Evolutionary conservation across 2,329 filamentous ascomycete genomes (phyloP).

Genomic region (Simplicillium sp.): DNA sequence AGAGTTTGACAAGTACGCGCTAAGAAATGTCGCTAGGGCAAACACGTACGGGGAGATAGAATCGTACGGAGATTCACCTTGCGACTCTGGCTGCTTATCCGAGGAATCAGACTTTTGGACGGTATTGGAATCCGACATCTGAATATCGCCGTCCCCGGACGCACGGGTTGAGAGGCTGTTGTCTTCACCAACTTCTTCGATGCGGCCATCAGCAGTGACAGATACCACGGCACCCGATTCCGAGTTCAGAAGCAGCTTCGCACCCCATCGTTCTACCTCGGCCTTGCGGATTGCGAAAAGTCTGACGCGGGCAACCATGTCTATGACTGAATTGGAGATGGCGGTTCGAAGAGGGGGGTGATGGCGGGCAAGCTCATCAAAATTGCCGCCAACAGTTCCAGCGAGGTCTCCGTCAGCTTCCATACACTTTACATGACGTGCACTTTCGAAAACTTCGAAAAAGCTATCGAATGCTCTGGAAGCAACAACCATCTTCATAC

Average conservation of each 20-base stretch:
- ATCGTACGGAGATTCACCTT: conserved; percentile 13
- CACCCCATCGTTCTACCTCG: conserved; percentile 60
- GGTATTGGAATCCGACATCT: neutral
- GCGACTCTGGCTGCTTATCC: conserved; percentile 6
- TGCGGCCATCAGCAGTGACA: conserved; percentile 42
- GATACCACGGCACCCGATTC: conserved; percentile 41
- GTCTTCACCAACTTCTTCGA: conserved; percentile 13
- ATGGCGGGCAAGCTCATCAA: conserved; percentile 91
- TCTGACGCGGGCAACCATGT: conserved; percentile 78
- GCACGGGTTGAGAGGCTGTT: neutral
- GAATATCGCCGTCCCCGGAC: neutral
- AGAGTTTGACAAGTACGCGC: conserved; percentile 64
- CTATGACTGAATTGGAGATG: conserved; percentile 76
- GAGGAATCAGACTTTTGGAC: conserved; percentile 3
- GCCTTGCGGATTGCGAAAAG: conserved; percentile 65
- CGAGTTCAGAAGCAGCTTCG: conserved; percentile 62
- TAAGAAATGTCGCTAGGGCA: conserved; percentile 67
- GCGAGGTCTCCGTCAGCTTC: conserved; percentile 62
- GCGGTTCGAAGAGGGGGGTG: conserved; percentile 74
- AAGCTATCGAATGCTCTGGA: conserved; percentile 79
- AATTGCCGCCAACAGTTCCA: conserved; percentile 66
- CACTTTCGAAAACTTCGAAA: conserved; percentile 94
- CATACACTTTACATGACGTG: conserved; percentile 78
- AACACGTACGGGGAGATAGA: conserved; percentile 61
- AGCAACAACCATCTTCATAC: conserved; percentile 77